Evolutionary conservation across 371 early-diverging fungal species (phyloP).

Genomic region (Mucor saturninus): DNA sequence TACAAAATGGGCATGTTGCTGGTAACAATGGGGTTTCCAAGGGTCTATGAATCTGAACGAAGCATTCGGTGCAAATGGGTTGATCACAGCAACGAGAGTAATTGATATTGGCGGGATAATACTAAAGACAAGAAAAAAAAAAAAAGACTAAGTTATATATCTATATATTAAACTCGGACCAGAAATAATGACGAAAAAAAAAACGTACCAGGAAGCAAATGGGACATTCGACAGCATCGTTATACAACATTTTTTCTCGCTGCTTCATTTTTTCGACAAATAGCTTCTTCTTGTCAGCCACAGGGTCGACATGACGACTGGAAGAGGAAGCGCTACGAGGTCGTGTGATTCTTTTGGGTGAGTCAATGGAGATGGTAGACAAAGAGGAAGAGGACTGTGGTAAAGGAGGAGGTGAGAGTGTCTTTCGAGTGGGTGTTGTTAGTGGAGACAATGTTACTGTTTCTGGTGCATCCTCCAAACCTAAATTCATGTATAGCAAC

Average conservation of each 20-base stretch:
- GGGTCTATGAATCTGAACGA: slow-evolving; percentile 89
- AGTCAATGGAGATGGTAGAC: slow-evolving; percentile 6
- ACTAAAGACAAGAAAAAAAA: slow-evolving; percentile 45
- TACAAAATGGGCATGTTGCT: slow-evolving; percentile 89
- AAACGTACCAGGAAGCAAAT: slow-evolving; percentile 80
- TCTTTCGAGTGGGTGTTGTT: slow-evolving; percentile 17
- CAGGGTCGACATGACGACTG: slow-evolving; percentile 23
- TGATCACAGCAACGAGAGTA: slow-evolving; percentile 93
- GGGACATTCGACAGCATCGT: slow-evolving; percentile 86
- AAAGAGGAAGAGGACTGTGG: slow-evolving; percentile 32
- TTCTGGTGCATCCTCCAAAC: slow-evolving; percentile 48
- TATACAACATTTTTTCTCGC: slow-evolving; percentile 55
- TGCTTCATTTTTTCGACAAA: slow-evolving; percentile 43
- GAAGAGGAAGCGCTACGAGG: slow-evolving; percentile 45
- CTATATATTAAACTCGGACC: too few relatives aligned
- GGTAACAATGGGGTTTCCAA: slow-evolving; percentile 58
- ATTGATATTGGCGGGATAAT: slow-evolving; percentile 91
- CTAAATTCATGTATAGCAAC: slow-evolving; percentile 7
- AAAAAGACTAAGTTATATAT: neutral
- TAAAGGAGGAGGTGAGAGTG: slow-evolving; percentile 14
- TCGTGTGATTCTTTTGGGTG: slow-evolving; percentile 8
- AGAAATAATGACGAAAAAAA: neutral
- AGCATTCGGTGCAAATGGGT: slow-evolving; percentile 95
- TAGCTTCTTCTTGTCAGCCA: slow-evolving; percentile 33
- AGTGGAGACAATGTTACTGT: slow-evolving; percentile 17